Conservation (phyloP, 148 eudicot genomes). For the Fagopyrum esculentum region DNA sequence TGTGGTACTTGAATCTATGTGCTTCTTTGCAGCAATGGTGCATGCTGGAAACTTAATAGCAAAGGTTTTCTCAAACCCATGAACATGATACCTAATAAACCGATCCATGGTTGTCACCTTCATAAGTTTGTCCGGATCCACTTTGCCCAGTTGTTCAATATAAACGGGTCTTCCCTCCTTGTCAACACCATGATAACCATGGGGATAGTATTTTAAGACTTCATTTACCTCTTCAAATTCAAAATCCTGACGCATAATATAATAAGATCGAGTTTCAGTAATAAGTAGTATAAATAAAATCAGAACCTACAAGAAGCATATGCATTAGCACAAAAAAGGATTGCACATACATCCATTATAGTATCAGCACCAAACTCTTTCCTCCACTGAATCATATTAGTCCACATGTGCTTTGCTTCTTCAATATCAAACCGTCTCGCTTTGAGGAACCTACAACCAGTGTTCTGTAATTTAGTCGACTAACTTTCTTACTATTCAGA, state of each 20-base stretch:
- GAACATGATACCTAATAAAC: slow-evolving; percentile 75
- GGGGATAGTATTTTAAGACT: slow-evolving; percentile 85
- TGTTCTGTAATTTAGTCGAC: not conserved
- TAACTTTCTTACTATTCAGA: not conserved
- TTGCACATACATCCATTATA: slow-evolving; percentile 33
- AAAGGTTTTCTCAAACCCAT: slow-evolving; percentile 83
- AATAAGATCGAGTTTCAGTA: slow-evolving; percentile 3
- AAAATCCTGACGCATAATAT: slow-evolving; percentile 47
- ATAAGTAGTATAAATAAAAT: not conserved
- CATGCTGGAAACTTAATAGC: slow-evolving; percentile 82
- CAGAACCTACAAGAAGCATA: not conserved
- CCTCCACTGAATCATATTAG: slow-evolving; percentile 72
- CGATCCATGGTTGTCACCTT: slow-evolving; percentile 92
- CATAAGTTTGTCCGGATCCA: slow-evolving; percentile 85
- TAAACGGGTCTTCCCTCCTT: slow-evolving; percentile 89
- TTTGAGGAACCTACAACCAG: slow-evolving; percentile 45
- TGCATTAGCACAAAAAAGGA: not conserved
- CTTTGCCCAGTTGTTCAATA: slow-evolving; percentile 83
- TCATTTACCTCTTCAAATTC: slow-evolving; percentile 74
- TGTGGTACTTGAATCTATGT: slow-evolving; percentile 91
- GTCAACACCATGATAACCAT: slow-evolving; percentile 95
- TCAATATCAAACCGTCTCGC: slow-evolving; percentile 73
- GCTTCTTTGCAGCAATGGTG: slow-evolving; percentile 76
- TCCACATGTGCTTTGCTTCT: slow-evolving; percentile 73
- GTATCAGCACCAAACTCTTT: slow-evolving; percentile 57